Percentiles rank a stretch among this genome's conserved stretches.
Evolutionary conservation across 768 basidiomycete genomes (phyloP).

Genomic region (Lentinus brumalis): DNA sequence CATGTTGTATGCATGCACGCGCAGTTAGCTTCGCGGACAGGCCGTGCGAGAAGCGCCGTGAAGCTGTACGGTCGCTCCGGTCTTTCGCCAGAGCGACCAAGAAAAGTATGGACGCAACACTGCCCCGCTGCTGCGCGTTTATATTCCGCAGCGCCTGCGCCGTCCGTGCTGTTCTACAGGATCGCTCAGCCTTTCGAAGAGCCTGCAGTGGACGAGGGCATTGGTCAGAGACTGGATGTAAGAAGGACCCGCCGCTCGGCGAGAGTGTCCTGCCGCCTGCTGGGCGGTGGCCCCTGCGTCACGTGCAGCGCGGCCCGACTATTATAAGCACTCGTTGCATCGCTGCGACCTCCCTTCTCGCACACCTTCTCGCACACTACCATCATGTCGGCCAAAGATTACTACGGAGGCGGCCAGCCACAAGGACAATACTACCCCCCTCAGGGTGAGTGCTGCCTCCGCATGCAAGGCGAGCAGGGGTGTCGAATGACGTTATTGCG

Average conservation of each 20-base stretch:
- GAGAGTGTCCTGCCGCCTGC: background rate
- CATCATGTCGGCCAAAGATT: constrained; percentile 68
- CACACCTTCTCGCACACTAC: constrained; percentile 6
- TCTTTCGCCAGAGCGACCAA: too few relatives aligned
- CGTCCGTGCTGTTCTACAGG: too few relatives aligned
- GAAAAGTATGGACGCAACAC: too few relatives aligned
- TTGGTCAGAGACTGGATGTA: constrained; percentile 1
- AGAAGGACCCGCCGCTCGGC: background rate
- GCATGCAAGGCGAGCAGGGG: background rate
- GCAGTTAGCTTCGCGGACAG: background rate
- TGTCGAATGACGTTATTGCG: constrained; percentile 23
- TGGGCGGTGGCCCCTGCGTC: background rate
- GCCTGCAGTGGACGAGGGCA: background rate
- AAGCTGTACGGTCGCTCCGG: background rate
- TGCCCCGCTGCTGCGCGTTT: too few relatives aligned
- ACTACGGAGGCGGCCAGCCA: constrained; percentile 51
- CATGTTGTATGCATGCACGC: too few relatives aligned
- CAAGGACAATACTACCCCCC: constrained; percentile 60
- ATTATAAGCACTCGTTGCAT: constrained; percentile 2
- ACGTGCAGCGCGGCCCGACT: background rate
- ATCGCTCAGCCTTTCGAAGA: background rate
- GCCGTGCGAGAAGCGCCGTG: background rate
- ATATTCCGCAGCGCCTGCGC: too few relatives aligned
- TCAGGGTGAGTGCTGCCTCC: constrained; percentile 38
- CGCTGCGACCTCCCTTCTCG: background rate